A percentile compares a stretch with the other conserved stretches of the same genome.
These are phyloP conservation scores for Fusarium sterilihyphosum DNA, from an alignment of 2,329 filamentous ascomycete genomes.

Conservation along the genomic window DNA sequence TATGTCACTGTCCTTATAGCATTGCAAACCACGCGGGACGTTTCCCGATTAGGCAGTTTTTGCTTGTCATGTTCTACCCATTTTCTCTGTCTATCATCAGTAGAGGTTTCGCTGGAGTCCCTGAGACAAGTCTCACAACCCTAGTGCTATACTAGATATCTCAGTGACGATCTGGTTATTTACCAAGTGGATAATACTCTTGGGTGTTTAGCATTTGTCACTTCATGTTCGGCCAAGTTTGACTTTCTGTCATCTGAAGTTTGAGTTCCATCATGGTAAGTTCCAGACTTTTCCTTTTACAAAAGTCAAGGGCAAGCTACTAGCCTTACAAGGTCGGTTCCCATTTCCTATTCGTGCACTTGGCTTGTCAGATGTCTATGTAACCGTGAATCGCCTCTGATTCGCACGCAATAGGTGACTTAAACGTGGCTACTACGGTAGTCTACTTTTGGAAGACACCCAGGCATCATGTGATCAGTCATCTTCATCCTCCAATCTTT, in stretches of 20 bases:
- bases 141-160: neutral
- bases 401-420: constrained; percentile 19
- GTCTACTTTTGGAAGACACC: neutral
- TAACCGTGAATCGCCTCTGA: constrained; percentile 12
- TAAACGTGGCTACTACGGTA: constrained; percentile 1
- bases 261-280: neutral
- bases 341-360: constrained; percentile 12
- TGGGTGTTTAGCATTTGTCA: neutral
- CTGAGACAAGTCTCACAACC: neutral
- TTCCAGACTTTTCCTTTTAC: constrained; percentile 7
- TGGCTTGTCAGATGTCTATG: constrained; percentile 19
- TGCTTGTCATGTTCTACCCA: neutral
- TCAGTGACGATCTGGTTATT: neutral
- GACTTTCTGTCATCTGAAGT: neutral
- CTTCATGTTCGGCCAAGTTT: neutral
- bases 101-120: neutral
- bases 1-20: neutral
- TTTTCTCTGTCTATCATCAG: neutral
- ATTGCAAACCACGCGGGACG: neutral
- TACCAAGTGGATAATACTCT: neutral
- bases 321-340: neutral
- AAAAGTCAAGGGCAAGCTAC: neutral
- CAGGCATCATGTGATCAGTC: constrained; percentile 19
- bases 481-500: neutral
- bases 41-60: neutral